phyloP scores from a whole-genome alignment of 2,329 filamentous ascomycete species.

The Claviceps sorghi region DNA sequence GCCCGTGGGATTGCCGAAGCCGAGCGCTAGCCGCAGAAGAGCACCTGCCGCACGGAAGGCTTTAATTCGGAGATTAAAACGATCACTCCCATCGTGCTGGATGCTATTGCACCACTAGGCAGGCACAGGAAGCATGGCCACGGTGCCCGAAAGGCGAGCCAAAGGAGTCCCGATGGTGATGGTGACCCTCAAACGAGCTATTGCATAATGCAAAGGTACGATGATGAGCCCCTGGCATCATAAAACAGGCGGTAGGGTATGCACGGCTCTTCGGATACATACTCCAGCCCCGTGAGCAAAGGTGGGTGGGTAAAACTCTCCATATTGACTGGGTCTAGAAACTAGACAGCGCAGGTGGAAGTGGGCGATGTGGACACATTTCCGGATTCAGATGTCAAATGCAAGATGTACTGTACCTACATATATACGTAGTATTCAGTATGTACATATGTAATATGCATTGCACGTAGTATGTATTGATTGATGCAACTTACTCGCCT shows the following conservation, averaged over 20 bases:
- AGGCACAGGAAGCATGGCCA: background rate
- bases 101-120: background rate
- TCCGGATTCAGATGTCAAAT: background rate
- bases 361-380: constrained; percentile 1
- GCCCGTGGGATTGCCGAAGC: background rate
- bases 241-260: background rate
- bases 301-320: constrained; percentile 1
- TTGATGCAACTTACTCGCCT: constrained; percentile 4
- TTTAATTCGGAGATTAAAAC: constrained; percentile 5
- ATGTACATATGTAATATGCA: background rate
- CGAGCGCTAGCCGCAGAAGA: background rate
- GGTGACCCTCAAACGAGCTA: constrained; percentile 1
- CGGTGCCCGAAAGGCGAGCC: background rate
- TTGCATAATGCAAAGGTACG: constrained; percentile 4
- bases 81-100: background rate
- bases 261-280: background rate
- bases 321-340: background rate
- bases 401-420: background rate
- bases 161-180: background rate
- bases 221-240: constrained; percentile 5
- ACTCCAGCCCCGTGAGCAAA: background rate
- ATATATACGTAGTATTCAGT: background rate
- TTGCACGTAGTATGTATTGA: background rate
- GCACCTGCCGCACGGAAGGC: background rate
- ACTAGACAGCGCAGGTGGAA: background rate